Evolutionary conservation across 805 yeast species (phyloP), one percentile per base, ranked within the genome.

Genomic region (Schwanniomyces occidentalis): DNA sequence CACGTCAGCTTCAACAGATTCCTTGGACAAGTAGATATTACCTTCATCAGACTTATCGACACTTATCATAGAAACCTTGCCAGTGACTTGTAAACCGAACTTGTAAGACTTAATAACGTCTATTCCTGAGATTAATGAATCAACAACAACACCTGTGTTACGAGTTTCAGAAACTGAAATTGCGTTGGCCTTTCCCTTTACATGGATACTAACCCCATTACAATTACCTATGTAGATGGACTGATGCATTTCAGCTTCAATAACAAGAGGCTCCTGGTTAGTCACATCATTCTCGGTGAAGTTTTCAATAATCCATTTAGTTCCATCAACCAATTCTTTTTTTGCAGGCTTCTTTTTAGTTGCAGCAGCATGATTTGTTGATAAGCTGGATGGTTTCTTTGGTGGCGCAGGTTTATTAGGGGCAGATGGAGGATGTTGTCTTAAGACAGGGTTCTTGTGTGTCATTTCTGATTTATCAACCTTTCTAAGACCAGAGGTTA

Each of bases 381-480:
- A 70, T 42, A 88, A 66, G 24, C 75, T 70, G 6, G 76, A 60
- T 31, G 96, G 96, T 54, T 88, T 88, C 71, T 82, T 85, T 40
- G 96, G 95, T 27, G 86, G 87, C 17, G 76, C 73, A 24, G 96
- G 95, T 46, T 73, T 75, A 53, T 73, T 71, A 25, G 56, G 42
- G 13, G 65, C 51, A 1, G 69, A 57, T 3, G 76, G 71, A 15
- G 76, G 73, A 3, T 74, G 60, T 2, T 80, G 71, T 51, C 96
- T 83, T 49, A 90, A 69, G 30, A 70, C 80, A 2, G 96, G 95
- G 60, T 89, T 87, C 64, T 88, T 89, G 63, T 88, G 96, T 15
- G 96, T 88, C 89, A 86, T 87, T 63, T 89, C 86, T 6, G 95
- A 82, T 66, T 80, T 87, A 48, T 90, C 97, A 24, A 91, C 97